Base-by-base conservation (phyloP, 805 yeast species). In the Vanderwaltozyma polyspora region DNA sequence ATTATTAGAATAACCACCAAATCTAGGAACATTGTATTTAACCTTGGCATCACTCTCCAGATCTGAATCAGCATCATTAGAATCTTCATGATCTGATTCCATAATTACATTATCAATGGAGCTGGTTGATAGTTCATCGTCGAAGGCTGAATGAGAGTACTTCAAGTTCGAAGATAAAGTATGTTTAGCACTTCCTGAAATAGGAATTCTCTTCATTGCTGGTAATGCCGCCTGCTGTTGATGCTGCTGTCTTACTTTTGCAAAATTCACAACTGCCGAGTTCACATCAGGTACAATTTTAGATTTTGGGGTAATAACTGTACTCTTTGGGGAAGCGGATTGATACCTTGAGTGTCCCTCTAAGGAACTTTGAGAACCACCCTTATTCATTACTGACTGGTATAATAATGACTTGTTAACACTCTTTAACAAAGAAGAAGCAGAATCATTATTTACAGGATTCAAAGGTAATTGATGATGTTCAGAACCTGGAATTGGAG, bases 1-100 rank as follows among this genome's bases (percentile, higher is more conserved):
- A 17, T 79, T 77, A 37, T 67, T 70, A 0, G 89, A 78, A 45
- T 72, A 78, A 1, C 93, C 93, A 6, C 91, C 89, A 57, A 70
- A 81, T 61, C 72, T 44, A 31, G 66, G 68, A 5, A 64, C 59
- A 29, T 50, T 48, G 32, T 54, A 49, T 6, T 41, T 33, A 13
- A 36, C 35, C 19, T 38, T 40, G 6, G 32, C 31, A 17, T 46
- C 52, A 11, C 29, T 35, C 28, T 49, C 55, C 26, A 48, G 34
- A 36, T 51, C 57, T 5, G 52, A 46, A 28, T 46, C 44, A 22
- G 39, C 41, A 14, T 46, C 43, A 3, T 41, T 40, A 16, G 21
- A 35, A 8, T 22, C 13, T 7, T 33, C 36, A 18, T 34, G 32
- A 29, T 29, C 29, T 7, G 36, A 29, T 17, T 29, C 36, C 11